These are phyloP conservation scores for Canavalia ensiformis DNA, from an alignment of 306 rosid species.

Conservation along the genomic window DNA sequence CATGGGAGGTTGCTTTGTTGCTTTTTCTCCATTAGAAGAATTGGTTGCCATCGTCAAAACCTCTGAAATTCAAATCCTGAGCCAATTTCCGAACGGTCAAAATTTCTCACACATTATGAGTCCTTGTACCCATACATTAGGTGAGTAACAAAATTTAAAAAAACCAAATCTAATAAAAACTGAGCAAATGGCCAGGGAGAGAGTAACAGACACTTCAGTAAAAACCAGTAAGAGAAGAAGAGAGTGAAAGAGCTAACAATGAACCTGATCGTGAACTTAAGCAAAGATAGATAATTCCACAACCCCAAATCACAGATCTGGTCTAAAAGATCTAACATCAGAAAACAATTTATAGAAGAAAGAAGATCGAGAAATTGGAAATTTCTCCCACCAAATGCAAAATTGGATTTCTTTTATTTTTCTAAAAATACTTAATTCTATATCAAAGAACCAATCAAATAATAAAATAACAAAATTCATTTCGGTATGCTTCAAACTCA, in stretches of 20 bases:
- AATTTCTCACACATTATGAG: not conserved
- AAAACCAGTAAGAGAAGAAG: not conserved
- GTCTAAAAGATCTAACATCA: constrained; percentile 48
- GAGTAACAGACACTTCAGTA: not conserved
- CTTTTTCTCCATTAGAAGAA: constrained; percentile 70
- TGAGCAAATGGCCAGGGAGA: not conserved
- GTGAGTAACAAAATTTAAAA: not conserved
- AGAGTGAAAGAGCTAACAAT: constrained; percentile 29
- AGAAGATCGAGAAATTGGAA: constrained; percentile 33
- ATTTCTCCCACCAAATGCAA: constrained; percentile 50
- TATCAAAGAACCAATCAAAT: not conserved
- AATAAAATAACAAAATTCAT: constrained; percentile 15
- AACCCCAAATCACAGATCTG: constrained; percentile 49
- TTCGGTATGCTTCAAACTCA: constrained; percentile 61
- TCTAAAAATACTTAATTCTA: not conserved
- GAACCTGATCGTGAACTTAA: constrained; percentile 36
- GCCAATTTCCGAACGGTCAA: constrained; percentile 46
- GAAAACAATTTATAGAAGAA: constrained; percentile 55
- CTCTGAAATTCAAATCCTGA: constrained; percentile 48
- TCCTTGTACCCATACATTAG: not conserved
- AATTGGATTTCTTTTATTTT: not conserved
- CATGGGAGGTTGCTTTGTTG: constrained; percentile 79
- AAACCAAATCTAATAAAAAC: constrained; percentile 13
- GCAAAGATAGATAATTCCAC: constrained; percentile 45
- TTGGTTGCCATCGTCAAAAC: constrained; percentile 62